Conservation (phyloP, 225 moss, liverwort and hornwort genomes). For the Climacium dendroides region DNA sequence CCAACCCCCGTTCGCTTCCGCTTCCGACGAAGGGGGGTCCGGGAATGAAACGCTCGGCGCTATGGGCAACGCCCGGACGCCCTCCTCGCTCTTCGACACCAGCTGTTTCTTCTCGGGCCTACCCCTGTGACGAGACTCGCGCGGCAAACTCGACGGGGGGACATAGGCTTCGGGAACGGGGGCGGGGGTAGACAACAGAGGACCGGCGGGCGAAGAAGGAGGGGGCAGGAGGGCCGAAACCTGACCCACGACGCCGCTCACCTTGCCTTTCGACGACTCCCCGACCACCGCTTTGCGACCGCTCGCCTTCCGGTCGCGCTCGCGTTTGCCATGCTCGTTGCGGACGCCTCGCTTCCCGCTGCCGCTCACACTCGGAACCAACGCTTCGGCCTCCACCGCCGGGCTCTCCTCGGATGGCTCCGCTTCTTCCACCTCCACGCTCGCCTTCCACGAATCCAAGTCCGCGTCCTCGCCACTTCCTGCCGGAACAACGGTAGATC, state of each 20-base stretch:
- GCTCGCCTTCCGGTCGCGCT: slow-evolving; percentile 60
- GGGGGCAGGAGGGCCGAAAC: slow-evolving; percentile 18
- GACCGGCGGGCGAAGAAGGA: not conserved
- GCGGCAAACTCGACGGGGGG: slow-evolving; percentile 7
- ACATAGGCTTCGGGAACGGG: not conserved
- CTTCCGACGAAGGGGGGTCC: not conserved
- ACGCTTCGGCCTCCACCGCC: slow-evolving; percentile 1
- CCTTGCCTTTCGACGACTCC: slow-evolving; percentile 33
- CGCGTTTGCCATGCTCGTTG: slow-evolving; percentile 76
- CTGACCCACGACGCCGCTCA: slow-evolving; percentile 8
- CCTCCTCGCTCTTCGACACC: slow-evolving; percentile 9
- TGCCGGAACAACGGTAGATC: slow-evolving; percentile 21
- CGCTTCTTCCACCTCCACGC: slow-evolving; percentile 6
- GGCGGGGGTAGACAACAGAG: slow-evolving; percentile 24
- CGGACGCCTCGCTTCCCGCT: slow-evolving; percentile 33
- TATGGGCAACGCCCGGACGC: not conserved
- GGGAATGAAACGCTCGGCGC: not conserved
- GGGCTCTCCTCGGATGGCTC: slow-evolving; percentile 8
- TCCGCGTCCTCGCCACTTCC: slow-evolving; percentile 10
- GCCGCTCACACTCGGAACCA: slow-evolving; percentile 10
- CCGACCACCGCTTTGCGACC: slow-evolving; percentile 34
- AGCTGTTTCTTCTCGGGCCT: slow-evolving; percentile 33
- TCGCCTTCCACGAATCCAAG: not conserved
- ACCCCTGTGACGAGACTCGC: slow-evolving; percentile 14
- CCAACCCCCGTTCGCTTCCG: slow-evolving; percentile 33